phyloP scores from a whole-genome alignment of 2,329 filamentous ascomycete species.

The Cercospora janseana region DNA sequence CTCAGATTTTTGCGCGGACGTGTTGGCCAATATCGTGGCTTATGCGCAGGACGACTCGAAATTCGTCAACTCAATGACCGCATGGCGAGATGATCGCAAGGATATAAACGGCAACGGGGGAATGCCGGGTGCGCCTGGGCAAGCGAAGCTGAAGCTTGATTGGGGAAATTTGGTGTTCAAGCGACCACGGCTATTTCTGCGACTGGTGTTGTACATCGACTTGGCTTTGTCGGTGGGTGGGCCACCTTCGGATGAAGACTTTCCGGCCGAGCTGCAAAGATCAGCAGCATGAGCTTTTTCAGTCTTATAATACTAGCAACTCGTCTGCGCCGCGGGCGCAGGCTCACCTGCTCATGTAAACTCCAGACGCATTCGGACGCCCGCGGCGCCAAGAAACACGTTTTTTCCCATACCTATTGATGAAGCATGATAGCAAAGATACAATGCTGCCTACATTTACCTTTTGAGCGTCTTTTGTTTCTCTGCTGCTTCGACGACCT shows the following conservation, averaged over 20 bases:
- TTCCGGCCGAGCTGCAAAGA: conserved; percentile 26
- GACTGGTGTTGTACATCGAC: conserved; percentile 26
- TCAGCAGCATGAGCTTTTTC: conserved; percentile 16
- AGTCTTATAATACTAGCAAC: too few species aligned
- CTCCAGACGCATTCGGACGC: too few species aligned
- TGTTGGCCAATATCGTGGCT: conserved; percentile 25
- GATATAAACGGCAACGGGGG: conserved; percentile 17
- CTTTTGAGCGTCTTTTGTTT: conserved; percentile 79
- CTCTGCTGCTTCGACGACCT: conserved; percentile 76
- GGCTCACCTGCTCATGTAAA: too few species aligned
- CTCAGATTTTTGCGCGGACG: conserved; percentile 26
- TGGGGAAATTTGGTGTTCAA: conserved; percentile 29
- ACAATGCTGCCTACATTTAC: too few species aligned
- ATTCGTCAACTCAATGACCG: conserved; percentile 25
- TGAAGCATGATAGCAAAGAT: too few species aligned
- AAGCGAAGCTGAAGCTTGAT: conserved; percentile 24
- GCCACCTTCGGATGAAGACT: conserved; percentile 25
- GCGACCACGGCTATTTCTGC: conserved; percentile 24
- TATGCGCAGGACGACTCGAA: conserved; percentile 26
- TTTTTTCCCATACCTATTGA: too few species aligned
- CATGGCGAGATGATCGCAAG: conserved; percentile 20
- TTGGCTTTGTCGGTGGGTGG: conserved; percentile 24
- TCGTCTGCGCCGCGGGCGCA: too few species aligned
- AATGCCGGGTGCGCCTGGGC: background rate
- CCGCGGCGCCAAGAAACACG: too few species aligned